A percentile compares a stretch with the other conserved stretches of the same genome.
Conservation (phyloP, 805 yeast genomes). For the Metschnikowia reukaufii region DNA sequence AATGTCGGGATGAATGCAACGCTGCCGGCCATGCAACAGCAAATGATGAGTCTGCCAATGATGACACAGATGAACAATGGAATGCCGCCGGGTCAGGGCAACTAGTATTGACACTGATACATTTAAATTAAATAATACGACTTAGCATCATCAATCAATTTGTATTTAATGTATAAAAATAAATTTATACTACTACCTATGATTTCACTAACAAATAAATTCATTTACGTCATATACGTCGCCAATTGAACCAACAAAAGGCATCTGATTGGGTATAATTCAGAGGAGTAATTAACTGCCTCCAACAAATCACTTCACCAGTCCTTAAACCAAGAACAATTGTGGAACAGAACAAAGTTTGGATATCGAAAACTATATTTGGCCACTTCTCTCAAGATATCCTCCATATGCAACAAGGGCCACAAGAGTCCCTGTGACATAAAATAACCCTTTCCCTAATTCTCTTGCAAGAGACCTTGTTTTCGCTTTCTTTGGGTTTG, state of each 20-base stretch:
- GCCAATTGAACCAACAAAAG: not conserved
- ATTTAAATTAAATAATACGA: no score
- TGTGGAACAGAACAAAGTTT: no score
- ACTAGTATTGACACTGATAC: constrained; percentile 1
- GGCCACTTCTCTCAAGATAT: constrained; percentile 13
- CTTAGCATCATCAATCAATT: no score
- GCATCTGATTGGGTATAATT: not conserved
- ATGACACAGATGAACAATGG: constrained; percentile 19
- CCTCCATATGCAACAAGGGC: constrained; percentile 42
- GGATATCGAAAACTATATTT: no score
- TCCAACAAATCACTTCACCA: no score
- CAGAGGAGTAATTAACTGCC: no score
- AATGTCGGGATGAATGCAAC: constrained; percentile 15
- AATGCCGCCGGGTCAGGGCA: constrained; percentile 17
- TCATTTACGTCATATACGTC: not conserved
- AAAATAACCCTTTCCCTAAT: constrained; percentile 31
- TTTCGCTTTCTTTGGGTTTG: constrained; percentile 17
- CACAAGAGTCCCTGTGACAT: constrained; percentile 31
- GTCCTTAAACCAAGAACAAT: not conserved
- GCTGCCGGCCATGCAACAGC: constrained; percentile 22
- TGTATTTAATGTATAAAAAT: no score
- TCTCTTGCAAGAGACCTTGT: constrained; percentile 29
- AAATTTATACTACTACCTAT: not conserved
- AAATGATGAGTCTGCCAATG: constrained; percentile 24
- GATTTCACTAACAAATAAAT: not conserved